Conservation (phyloP, 2,329 filamentous ascomycete genomes). For the Rhynchosporium graminicola region DNA sequence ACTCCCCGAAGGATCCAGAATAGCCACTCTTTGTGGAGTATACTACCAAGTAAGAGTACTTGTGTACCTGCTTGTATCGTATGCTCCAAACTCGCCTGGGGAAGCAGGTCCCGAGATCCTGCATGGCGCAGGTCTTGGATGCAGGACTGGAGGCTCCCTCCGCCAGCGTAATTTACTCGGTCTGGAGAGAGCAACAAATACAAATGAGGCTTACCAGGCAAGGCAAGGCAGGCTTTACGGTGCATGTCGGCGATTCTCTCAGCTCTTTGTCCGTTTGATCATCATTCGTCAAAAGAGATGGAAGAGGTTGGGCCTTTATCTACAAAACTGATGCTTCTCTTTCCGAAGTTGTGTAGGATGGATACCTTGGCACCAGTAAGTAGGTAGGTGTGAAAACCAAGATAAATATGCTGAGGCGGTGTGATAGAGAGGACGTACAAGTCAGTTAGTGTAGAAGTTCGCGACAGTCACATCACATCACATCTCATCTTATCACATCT, state of each 20-base stretch:
- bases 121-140: constrained; percentile 4
- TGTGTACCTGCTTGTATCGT: background rate
- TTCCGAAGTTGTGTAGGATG: no score
- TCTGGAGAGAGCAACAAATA: background rate
- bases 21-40: background rate
- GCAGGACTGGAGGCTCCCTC: constrained; percentile 2
- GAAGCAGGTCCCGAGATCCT: constrained; percentile 1
- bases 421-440: background rate
- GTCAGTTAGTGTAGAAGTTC: background rate
- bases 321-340: no score
- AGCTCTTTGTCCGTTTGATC: no score
- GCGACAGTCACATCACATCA: background rate
- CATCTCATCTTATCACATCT: background rate
- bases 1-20: constrained; percentile 1
- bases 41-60: no score
- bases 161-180: background rate
- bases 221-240: no score
- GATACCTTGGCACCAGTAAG: no score
- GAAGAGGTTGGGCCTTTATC: no score
- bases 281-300: no score
- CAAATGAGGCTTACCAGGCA: background rate
- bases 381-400: no score
- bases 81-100: background rate
- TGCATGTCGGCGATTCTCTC: no score
- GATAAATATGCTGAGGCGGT: background rate